phyloP scores from a whole-genome alignment of 1,139 yeast species.

The Saccharomyces hybrid region DNA sequence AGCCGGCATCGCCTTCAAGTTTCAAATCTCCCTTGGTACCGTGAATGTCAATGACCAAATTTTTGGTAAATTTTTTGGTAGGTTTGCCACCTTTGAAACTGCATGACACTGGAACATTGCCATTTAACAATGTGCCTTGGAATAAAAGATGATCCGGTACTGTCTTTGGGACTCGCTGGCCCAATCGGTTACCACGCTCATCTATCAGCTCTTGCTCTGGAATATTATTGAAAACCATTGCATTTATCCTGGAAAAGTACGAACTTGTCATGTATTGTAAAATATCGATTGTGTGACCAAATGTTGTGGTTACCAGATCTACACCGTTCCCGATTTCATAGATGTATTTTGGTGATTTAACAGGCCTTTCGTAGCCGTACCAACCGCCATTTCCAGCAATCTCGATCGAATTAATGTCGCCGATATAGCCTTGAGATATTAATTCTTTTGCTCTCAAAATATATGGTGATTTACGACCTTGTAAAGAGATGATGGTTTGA shows the following conservation, averaged over 20 bases:
- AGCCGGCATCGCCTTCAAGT: conserved; percentile 30
- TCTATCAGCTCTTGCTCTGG: conserved; percentile 22
- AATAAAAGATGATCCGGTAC: conserved; percentile 27
- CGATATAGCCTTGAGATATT: conserved; percentile 23
- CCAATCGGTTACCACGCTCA: conserved; percentile 18
- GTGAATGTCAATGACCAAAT: conserved; percentile 26
- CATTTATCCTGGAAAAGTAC: conserved; percentile 21
- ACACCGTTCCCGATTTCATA: conserved; percentile 24
- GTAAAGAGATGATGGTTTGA: conserved; percentile 25
- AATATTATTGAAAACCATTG: conserved; percentile 26
- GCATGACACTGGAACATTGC: conserved; percentile 26
- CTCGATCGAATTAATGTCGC: conserved; percentile 25
- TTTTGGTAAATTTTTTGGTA: conserved; percentile 27
- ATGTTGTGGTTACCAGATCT: conserved; percentile 22
- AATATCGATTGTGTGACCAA: conserved; percentile 27
- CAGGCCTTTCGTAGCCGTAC: conserved; percentile 27
- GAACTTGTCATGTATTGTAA: conserved; percentile 26
- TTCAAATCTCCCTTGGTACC: conserved; percentile 30
- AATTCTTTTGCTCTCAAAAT: conserved; percentile 26
- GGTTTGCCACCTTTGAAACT: conserved; percentile 29
- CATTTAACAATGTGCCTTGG: conserved; percentile 22
- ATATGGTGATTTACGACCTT: conserved; percentile 27
- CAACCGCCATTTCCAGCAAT: conserved; percentile 27
- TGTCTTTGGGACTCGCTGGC: conserved; percentile 15
- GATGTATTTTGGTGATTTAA: conserved; percentile 20